phyloP scores from a whole-genome alignment of 192 early-diverging fungal species.

The Coemansia sp. region DNA sequence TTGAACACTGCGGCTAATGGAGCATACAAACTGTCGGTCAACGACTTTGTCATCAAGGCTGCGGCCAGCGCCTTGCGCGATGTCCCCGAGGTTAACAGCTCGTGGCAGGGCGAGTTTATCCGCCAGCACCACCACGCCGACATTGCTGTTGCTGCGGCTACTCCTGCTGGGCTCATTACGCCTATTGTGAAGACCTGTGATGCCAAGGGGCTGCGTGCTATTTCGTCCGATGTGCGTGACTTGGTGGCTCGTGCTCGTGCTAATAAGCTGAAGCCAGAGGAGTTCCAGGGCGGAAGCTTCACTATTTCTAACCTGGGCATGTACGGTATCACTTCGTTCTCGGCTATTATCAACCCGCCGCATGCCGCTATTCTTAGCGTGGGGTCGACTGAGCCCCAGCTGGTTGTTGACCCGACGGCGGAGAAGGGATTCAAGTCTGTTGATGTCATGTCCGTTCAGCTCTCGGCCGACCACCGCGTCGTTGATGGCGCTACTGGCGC shows the following conservation, averaged over 20 bases:
- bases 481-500: constrained; percentile 94
- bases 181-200: constrained; percentile 87
- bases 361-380: constrained; percentile 92
- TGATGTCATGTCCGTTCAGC: constrained; percentile 80
- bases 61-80: constrained; percentile 82
- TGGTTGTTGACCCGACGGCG: constrained; percentile 61
- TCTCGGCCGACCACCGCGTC: constrained; percentile 91
- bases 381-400: constrained; percentile 76
- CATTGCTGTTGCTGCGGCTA: constrained; percentile 94
- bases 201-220: constrained; percentile 78
- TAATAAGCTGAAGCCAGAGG: constrained; percentile 88
- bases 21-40: constrained; percentile 95
- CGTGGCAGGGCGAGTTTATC: constrained; percentile 77
- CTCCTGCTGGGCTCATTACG: constrained; percentile 90
- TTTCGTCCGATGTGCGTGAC: constrained; percentile 83
- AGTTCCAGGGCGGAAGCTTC: constrained; percentile 98
- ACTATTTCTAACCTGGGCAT: constrained; percentile 99
- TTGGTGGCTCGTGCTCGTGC: constrained; percentile 80
- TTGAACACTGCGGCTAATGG: constrained; percentile 83
- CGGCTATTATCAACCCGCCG: constrained; percentile 97
- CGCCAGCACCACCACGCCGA: constrained; percentile 92
- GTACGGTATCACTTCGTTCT: constrained; percentile 92
- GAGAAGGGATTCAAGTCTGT: constrained; percentile 70
- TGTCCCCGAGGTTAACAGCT: constrained; percentile 91
- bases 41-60: constrained; percentile 98